Evolutionary conservation across 192 early-diverging fungal species (phyloP).

Genomic region (Coemansia sp.): DNA sequence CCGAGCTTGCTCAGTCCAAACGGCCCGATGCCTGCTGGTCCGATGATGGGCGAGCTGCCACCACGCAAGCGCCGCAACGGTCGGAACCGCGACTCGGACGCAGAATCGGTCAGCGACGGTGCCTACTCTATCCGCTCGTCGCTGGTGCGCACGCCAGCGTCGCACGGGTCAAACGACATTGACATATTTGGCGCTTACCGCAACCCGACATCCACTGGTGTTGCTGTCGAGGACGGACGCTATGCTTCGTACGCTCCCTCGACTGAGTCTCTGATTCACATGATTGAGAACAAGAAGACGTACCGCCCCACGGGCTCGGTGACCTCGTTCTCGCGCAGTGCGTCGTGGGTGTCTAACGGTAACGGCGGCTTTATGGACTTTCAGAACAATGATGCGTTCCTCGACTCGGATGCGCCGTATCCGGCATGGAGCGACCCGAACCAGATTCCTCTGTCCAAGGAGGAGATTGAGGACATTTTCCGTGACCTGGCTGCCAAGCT

Average conservation of each 20-base stretch:
- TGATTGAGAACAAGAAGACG: constrained; percentile 65
- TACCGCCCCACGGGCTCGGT: constrained; percentile 59
- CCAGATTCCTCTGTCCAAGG: constrained; percentile 64
- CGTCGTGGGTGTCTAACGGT: constrained; percentile 58
- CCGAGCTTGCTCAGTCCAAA: constrained; percentile 53
- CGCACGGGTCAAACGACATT: constrained; percentile 52
- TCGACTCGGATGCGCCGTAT: constrained; percentile 51
- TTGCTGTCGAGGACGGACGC: constrained; percentile 59
- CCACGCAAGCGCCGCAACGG: constrained; percentile 52
- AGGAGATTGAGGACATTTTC: constrained; percentile 71
- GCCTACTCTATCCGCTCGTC: constrained; percentile 58
- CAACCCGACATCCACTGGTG: constrained; percentile 19
- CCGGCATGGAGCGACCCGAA: constrained; percentile 62
- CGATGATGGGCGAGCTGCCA: constrained; percentile 51
- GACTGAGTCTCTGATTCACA: constrained; percentile 65
- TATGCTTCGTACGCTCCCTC: constrained; percentile 71
- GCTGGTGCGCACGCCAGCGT: constrained; percentile 58
- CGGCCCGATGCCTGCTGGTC: constrained; percentile 47
- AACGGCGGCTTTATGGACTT: constrained; percentile 55
- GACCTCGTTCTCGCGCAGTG: constrained; percentile 59
- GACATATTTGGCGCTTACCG: constrained; percentile 59
- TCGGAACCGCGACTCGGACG: constrained; percentile 52
- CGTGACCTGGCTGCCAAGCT: constrained; percentile 65
- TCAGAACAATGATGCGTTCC: constrained; percentile 53
- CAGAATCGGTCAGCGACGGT: constrained; percentile 57